These are phyloP conservation scores for Malassezia caprae DNA, from an alignment of 1,284 basidiomycete species.

Conservation along the genomic window DNA sequence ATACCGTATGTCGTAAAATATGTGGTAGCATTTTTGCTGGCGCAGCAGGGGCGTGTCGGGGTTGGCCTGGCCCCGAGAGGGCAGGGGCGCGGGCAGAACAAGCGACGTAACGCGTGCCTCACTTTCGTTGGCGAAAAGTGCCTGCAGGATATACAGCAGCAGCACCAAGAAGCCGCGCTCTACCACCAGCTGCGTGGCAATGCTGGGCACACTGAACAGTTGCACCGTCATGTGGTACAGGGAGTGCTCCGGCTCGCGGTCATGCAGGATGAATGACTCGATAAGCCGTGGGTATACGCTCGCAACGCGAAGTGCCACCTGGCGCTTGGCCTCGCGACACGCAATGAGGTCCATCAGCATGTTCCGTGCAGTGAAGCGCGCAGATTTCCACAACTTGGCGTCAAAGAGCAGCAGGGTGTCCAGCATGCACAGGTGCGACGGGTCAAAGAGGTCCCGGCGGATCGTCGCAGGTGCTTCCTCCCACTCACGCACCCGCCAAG, in stretches of 20 bases:
- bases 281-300: conserved; percentile 37
- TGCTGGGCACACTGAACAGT: conserved; percentile 46
- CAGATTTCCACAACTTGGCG: conserved; percentile 43
- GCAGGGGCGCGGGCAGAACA: conserved; percentile 26
- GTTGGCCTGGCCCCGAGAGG: conserved; percentile 25
- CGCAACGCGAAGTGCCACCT: conserved; percentile 56
- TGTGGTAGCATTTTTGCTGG: conserved; percentile 37
- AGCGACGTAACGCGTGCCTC: conserved; percentile 17
- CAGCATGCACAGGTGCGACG: conserved; percentile 27
- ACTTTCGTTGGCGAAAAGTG: conserved; percentile 33
- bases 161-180: conserved; percentile 27
- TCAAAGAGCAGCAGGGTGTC: conserved; percentile 43
- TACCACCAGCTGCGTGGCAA: conserved; percentile 36
- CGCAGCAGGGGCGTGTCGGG: conserved; percentile 29
- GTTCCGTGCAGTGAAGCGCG: conserved; percentile 65
- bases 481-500: conserved; percentile 25
- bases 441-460: conserved; percentile 35
- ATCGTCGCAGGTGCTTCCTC: conserved; percentile 25
- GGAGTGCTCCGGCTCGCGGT: conserved; percentile 46
- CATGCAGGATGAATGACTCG: conserved; percentile 43
- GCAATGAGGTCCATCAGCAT: conserved; percentile 69
- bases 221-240: conserved; percentile 44
- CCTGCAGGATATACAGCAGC: conserved; percentile 34
- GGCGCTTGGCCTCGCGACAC: conserved; percentile 61
- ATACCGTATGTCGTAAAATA: conserved; percentile 45